Evolutionary conservation across 345 rosid species (phyloP).

Genomic region (Pugionium cornutum): DNA sequence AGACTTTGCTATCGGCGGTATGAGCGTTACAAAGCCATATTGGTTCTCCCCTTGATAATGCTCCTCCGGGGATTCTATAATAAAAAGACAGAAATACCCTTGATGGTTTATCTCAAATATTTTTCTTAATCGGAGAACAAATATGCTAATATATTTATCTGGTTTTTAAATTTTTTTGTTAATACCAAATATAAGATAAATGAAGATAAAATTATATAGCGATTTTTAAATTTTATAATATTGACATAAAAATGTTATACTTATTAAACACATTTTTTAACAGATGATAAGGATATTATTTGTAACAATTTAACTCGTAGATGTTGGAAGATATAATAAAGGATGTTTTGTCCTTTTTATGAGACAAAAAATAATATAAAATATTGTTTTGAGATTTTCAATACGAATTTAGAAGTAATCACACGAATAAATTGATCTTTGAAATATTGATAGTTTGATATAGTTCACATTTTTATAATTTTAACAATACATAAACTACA

Average conservation of each 20-base stretch:
- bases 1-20: conserved; percentile 76
- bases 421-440: background rate
- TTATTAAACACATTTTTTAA: too few species aligned
- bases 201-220: too few species aligned
- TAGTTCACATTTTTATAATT: background rate
- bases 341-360: background rate
- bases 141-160: background rate
- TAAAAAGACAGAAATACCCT: conserved; percentile 1
- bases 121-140: background rate
- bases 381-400: background rate
- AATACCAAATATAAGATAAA: background rate
- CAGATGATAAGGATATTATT: too few species aligned
- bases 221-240: too few species aligned
- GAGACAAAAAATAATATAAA: background rate
- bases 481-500: background rate
- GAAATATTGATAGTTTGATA: background rate
- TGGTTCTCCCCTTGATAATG: conserved; percentile 57
- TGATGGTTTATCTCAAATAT: background rate
- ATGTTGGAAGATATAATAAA: conserved; percentile 9
- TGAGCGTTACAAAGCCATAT: conserved; percentile 88
- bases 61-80: conserved; percentile 79
- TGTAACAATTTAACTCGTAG: background rate
- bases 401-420: background rate
- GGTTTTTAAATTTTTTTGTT: background rate
- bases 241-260: too few species aligned